Conservation (phyloP, 495 filamentous ascomycete genomes). For the Hypoxylon crocopeplum region DNA sequence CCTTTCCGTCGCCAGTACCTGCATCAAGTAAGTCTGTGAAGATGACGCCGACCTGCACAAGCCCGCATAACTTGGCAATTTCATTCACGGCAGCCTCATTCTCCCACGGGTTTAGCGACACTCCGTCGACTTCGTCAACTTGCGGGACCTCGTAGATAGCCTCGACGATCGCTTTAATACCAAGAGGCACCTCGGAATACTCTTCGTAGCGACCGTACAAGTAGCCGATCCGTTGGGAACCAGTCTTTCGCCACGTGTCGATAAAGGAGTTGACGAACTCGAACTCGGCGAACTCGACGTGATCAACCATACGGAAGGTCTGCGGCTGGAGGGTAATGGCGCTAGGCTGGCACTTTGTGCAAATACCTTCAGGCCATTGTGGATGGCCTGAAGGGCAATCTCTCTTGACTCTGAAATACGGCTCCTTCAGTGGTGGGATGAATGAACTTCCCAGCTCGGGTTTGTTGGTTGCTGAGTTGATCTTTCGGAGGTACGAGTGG, state of each 20-base stretch:
- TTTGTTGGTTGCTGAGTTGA: conserved; percentile 95
- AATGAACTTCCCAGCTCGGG: conserved; percentile 89
- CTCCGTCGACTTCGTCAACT: conserved; percentile 85
- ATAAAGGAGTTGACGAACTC: conserved; percentile 84
- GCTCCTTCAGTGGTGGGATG: conserved; percentile 94
- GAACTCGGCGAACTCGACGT: conserved; percentile 91
- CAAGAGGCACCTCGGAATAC: conserved; percentile 90
- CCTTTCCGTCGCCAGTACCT: conserved; percentile 77
- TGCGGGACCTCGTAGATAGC: conserved; percentile 98
- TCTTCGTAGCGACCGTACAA: conserved; percentile 91
- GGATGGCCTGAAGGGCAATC: conserved; percentile 94
- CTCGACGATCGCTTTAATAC: conserved; percentile 95
- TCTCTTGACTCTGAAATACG: conserved; percentile 85
- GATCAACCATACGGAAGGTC: conserved; percentile 96
- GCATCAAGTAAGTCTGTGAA: conserved; percentile 93
- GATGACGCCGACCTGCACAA: conserved; percentile 91
- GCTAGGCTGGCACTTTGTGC: conserved; percentile 97
- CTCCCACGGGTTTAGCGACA: conserved; percentile 86
- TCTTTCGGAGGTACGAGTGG: conserved; percentile 91
- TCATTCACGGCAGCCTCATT: conserved; percentile 84
- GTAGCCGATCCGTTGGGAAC: conserved; percentile 82
- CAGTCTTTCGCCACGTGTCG: conserved; percentile 86
- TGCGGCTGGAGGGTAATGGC: conserved; percentile 96
- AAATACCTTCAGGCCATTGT: conserved; percentile 96
- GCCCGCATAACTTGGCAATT: conserved; percentile 81